Evolutionary conservation across 78 protist species (phyloP), one percentile per base, ranked within the genome.

Genomic region (Isochrysis galbana): DNA sequence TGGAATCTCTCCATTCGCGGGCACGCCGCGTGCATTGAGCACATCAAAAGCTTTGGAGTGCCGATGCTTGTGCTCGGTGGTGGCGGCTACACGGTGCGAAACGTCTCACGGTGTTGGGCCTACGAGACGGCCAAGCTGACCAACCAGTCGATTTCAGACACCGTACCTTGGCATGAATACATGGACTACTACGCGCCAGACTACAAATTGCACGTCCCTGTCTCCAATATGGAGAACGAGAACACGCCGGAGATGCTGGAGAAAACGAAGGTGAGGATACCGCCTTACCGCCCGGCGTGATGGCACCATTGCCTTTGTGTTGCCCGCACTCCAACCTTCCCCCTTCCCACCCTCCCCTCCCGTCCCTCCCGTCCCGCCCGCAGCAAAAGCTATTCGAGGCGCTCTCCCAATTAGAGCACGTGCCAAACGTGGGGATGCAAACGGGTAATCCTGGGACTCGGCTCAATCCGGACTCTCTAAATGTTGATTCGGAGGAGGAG

Each of bases 31-130:
- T 98, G 99, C 45, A 98, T 98, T 25, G 90, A 94, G 78, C 96
- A 89, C 89, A 92, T 99, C 47, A 91, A 95, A 91, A 38, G 82
- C 47, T 97, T 98, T 91, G 70, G 87, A 51, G 54, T 97, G 42
- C 99, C 99, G 22, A 32, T 90, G 21, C 84, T 99, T 72, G 93
- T 99, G 29, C 96, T 99, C 36, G 99, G 99, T 38, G 99, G 99
- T 29, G 99, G 99, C 42, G 99, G 99, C 34, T 99, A 99, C 94
- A 98, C 99, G 2, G 95, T 98, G 42, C 93, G 98, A 26, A 98
- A 99, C 47, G 99, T 98, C 23, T 97, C 74, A 90, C 94, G 99
- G 26, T 99, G 99, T 93, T 99, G 99, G 99, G 89, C 98, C 17
- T 93, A 97, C 88, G 99, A 98, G 92, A 98, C 98, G 29, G 92